Evolutionary conservation across 495 filamentous ascomycete species (phyloP), one percentile per base, ranked within the genome.

Genomic region (Lepraria neglecta): DNA sequence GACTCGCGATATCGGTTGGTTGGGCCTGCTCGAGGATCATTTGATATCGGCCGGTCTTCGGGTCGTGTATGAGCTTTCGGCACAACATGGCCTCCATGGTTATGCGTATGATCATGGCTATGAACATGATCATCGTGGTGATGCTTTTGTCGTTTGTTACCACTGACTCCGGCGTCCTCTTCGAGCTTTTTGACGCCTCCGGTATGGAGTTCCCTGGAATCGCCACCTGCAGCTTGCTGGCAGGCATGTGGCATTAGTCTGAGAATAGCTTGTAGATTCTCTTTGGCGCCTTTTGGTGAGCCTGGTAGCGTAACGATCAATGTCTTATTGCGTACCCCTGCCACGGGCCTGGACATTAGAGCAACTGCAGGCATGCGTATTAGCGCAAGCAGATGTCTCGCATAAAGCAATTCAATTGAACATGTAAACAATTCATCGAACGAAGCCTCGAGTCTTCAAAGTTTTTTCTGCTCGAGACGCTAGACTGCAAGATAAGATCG

Each of bases 261-360:
- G 45, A 99, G 73, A n/a, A 97, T 76, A 3, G 91, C 84, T 68
- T 89, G 82, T n/a, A 99, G 82, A 69, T 97, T 99, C 75, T 99
- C 94, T 68, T 83, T 87, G 3, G 94, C 94, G n/a, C 91, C 94
- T 76, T 96, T 97, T 2, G 95, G 95, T 3, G 94, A 97, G 28
- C 94, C 94, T 0, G 94, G 94, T 44, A 99, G 78, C 0, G 94
- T 97, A 52, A 97, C 75, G 48, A 99, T 90, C 55, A 99, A 73
- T 6, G 91, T 85, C 63, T 85, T 85, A 63, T 91, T 84, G 35
- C 94, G 81, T 12, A 95, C 86, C 11, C 94, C 94, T 53, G 95
- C 95, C 56, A 96, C 89, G 15, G 94, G 92, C 59, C 94, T 83
- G 59, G 94, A 87, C 94, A 97, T 97, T 76, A 96, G 84, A n/a